Evolutionary conservation across 441 rosid species (phyloP), one percentile per base, ranked within the genome.

Genomic region (Pelargonium myrrhifolium): DNA sequence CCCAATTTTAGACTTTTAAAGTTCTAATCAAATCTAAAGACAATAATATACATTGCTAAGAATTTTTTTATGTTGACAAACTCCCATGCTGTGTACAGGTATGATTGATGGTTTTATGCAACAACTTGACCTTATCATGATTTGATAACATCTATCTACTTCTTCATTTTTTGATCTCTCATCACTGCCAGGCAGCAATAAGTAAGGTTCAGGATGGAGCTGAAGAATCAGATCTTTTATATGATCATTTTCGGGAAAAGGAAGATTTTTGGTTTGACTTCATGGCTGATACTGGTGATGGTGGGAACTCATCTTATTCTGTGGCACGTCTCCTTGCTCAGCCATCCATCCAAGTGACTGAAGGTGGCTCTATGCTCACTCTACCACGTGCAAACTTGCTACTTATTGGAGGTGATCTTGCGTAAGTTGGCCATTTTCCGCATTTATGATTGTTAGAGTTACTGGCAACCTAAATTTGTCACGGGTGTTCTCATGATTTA

Each of bases 221-320:
- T 65, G 73, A 78, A 69, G 78, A 73, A 42, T 72, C 83, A 65
- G 98, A 92, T 74, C 79, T 89, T 67, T 77, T 94, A 39, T 92
- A 81, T 66, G 96, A 95, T 75, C 97, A 95, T 68, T 86, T 90
- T 66, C 77, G 84, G 66, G 89, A 89, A 67, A 83, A 85, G 68
- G 83, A 86, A 11, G 94, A 87, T 31, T 73, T 94, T 42, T 94
- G 99, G 99, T 95, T 95, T 84, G 99, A 95, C 73, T 95, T 95
- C 82, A 90, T 95, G 95, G 99, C 98, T 76, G 99, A 94, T 81
- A 94, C 99, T 63, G 99, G 98, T 77, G 99, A 94, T 83, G 99
- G 99, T 77, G 99, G 99, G 45, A 94, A 94, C 72, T 92, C 99
- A 21, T 88, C 99, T 17, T 94, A 94, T 72, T 39, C 89, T 68